phyloP scores from a whole-genome alignment of 192 early-diverging fungal species.

The Rhizoclosmatium globosum region DNA sequence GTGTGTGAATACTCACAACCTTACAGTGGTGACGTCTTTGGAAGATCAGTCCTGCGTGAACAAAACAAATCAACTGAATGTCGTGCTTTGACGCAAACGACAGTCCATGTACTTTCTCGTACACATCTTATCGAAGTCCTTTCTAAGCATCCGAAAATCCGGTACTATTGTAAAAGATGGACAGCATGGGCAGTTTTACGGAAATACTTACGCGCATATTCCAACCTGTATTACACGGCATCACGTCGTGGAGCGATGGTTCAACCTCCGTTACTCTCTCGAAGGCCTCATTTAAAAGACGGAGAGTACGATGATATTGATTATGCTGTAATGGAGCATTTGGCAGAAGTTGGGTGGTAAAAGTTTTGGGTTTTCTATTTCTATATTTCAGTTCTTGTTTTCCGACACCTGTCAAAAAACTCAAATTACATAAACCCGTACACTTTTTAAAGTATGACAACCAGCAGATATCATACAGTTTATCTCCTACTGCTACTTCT shows the following conservation, averaged over 20 bases:
- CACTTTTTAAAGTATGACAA: background rate
- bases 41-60: constrained; percentile 55
- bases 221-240: constrained; percentile 55
- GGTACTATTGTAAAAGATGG: constrained; percentile 63
- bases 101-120: constrained; percentile 44
- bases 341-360: constrained; percentile 47
- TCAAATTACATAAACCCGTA: too few species aligned
- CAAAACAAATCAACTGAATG: constrained; percentile 52
- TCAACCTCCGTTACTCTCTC: constrained; percentile 50
- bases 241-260: constrained; percentile 53
- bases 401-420: too few species aligned
- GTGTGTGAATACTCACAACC: background rate
- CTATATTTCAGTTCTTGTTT: too few species aligned
- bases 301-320: constrained; percentile 63
- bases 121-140: constrained; percentile 41
- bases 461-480: background rate
- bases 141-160: constrained; percentile 54
- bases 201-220: constrained; percentile 54
- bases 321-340: constrained; percentile 57
- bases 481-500: too few species aligned
- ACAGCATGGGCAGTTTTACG: constrained; percentile 58
- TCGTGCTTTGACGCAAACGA: constrained; percentile 56
- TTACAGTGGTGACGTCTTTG: constrained; percentile 51
- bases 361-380: constrained; percentile 28
- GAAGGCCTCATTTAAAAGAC: constrained; percentile 49